These are phyloP conservation scores for Plasmodium knowlesi DNA, from an alignment of 169 alveolate species.

Conservation along the genomic window DNA sequence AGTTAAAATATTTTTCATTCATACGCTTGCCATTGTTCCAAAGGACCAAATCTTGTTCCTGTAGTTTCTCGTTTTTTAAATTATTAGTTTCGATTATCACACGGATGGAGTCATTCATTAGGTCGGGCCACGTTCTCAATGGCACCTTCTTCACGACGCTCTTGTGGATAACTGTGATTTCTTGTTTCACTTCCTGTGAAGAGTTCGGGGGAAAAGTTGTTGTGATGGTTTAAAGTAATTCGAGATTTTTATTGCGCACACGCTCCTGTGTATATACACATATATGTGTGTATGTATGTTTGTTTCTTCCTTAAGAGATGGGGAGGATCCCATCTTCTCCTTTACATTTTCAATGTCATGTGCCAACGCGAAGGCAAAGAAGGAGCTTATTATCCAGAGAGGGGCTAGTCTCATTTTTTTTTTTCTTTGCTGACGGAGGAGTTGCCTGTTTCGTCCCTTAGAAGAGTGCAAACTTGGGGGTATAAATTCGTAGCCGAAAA, in stretches of 20 bases:
- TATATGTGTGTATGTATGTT: neutral
- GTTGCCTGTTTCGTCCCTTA: no score
- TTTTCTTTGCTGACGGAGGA: no score
- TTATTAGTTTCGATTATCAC: constrained; percentile 13
- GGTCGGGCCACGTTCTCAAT: constrained; percentile 2
- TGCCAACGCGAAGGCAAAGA: no score
- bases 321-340: neutral
- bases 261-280: neutral
- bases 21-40: constrained; percentile 33
- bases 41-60: constrained; percentile 20
- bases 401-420: no score
- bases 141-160: neutral
- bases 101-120: constrained; percentile 20
- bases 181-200: neutral
- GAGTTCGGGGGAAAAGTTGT: neutral
- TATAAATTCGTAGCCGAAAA: no score
- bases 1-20: constrained; percentile 20
- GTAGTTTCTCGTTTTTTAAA: neutral
- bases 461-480: no score
- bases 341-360: neutral
- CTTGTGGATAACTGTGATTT: constrained; percentile 18
- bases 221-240: neutral
- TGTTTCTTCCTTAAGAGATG: neutral
- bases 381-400: no score
- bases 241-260: neutral